Evolutionary conservation across 495 filamentous ascomycete species (phyloP), one percentile per base, ranked within the genome.

Genomic region (Xylaria cubensis): DNA sequence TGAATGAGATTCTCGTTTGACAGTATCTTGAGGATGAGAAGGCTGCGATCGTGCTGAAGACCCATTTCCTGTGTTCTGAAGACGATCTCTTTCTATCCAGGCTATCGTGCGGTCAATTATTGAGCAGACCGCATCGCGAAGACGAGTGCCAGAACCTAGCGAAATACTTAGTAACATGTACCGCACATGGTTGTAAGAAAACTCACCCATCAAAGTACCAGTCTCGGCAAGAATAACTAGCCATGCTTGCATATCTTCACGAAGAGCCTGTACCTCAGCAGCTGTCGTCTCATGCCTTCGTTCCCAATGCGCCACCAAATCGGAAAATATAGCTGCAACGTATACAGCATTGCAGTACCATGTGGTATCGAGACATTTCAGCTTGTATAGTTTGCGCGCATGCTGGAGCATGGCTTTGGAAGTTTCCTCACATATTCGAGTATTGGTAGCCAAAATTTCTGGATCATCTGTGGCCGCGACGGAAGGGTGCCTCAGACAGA

Each of bases 321-420:
- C 89, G 3, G 92, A 93, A 66, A 92, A 90, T 58, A 94, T 90
- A 7, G 92, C 91, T 41, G 92, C 88, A 9, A 94, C 84, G 76
- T 93, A 93, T 26, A 92, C 86, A 0, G 91, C 89, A 62, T 86
- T 80, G 69, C 89, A 90, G 71, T 92, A 91, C 92, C 92, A 94
- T n/a, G 92, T 93, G 15, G 90, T 92, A 74, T 95, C 93, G n/a
- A 94, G 80, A 71, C 90, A 90, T 76, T 90, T 90, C 58, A 86
- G 79, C 76, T 87, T 86, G 61, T 88, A 85, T 34, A 94, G 77
- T 56, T 86, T 82, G 36, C 84, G 81, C 15, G 92, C 85, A 51
- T 87, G 85, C 61, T 84, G 81, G 21, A 95, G 83, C 75, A 94
- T 88, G 65, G 88, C 84, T 72, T 84, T 85, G 46, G 91, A 87